phyloP scores from a whole-genome alignment of 2,329 filamentous ascomycete genomes.

The Dothidotthia symphoricarpi region DNA sequence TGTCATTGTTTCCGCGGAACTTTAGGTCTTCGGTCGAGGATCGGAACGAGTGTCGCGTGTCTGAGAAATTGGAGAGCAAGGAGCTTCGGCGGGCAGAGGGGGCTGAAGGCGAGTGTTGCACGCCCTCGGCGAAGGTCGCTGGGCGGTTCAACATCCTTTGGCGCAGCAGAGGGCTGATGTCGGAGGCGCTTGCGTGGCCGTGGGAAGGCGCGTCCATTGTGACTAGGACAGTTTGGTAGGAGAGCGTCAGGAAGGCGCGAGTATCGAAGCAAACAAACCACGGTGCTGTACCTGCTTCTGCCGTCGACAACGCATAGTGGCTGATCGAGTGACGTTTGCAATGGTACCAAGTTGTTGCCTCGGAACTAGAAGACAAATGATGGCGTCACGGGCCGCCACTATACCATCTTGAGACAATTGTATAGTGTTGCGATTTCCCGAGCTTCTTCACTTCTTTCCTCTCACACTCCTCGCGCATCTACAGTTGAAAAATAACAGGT shows the following conservation, averaged over 20 bases:
- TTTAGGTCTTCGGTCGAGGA: slow-evolving; percentile 69
- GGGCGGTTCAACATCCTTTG: slow-evolving; percentile 40
- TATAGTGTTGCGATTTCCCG: slow-evolving; percentile 2
- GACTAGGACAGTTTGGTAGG: neutral
- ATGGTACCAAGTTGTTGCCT: too few species aligned
- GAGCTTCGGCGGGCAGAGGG: slow-evolving; percentile 65
- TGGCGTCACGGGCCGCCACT: slow-evolving; percentile 3
- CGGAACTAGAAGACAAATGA: too few species aligned
- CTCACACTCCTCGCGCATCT: neutral
- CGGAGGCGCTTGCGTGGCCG: slow-evolving; percentile 16
- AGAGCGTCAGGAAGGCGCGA: neutral
- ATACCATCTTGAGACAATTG: slow-evolving; percentile 3
- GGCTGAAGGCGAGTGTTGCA: slow-evolving; percentile 15
- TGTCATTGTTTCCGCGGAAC: slow-evolving; percentile 37
- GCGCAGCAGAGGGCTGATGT: slow-evolving; percentile 32
- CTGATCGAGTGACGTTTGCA: too few species aligned
- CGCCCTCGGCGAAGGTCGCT: slow-evolving; percentile 36
- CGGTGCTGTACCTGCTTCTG: neutral
- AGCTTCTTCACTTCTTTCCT: slow-evolving; percentile 1
- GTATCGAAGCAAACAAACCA: slow-evolving; percentile 1
- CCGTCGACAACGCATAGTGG: slow-evolving; percentile 6
- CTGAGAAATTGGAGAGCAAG: slow-evolving; percentile 73
- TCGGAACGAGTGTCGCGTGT: slow-evolving; percentile 62
- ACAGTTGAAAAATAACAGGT: too few species aligned
- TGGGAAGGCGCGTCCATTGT: slow-evolving; percentile 30